Percentiles rank a stretch among this genome's conserved stretches.
phyloP scores from a whole-genome alignment of 2,329 filamentous ascomycete species.

The Pseudopithomyces maydicus region DNA sequence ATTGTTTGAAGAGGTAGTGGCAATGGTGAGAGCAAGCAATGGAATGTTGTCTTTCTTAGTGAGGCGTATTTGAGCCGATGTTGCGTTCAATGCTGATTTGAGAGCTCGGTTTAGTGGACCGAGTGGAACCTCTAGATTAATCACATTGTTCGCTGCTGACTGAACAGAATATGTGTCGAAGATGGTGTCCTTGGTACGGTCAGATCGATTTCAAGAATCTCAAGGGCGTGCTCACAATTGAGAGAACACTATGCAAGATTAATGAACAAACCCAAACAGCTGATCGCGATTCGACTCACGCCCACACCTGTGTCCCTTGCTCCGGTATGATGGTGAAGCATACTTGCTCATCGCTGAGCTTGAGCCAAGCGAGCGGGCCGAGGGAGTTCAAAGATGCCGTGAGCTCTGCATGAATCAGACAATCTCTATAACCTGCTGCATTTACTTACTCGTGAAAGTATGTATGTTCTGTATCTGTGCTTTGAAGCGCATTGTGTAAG shows the following conservation, averaged over 20 bases:
- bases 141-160: slow-evolving; percentile 85
- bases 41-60: slow-evolving; percentile 92
- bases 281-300: slow-evolving; percentile 60
- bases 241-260: slow-evolving; percentile 44
- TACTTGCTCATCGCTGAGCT: slow-evolving; percentile 82
- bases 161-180: slow-evolving; percentile 89
- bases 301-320: slow-evolving; percentile 95
- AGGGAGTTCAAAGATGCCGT: slow-evolving; percentile 67
- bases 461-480: slow-evolving; percentile 57
- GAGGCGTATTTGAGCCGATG: slow-evolving; percentile 81
- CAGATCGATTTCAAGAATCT: slow-evolving; percentile 12
- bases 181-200: slow-evolving; percentile 71
- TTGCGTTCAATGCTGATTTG: slow-evolving; percentile 81
- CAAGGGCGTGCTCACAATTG: slow-evolving; percentile 46
- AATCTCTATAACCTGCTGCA: background rate
- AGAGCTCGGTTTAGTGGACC: slow-evolving; percentile 87
- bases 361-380: slow-evolving; percentile 88
- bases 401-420: slow-evolving; percentile 54
- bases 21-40: slow-evolving; percentile 87
- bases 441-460: slow-evolving; percentile 57
- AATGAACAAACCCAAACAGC: slow-evolving; percentile 19
- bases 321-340: slow-evolving; percentile 97
- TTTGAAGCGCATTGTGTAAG: slow-evolving; percentile 57
- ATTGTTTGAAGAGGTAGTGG: slow-evolving; percentile 67
- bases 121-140: slow-evolving; percentile 96